phyloP scores from a whole-genome alignment of 495 filamentous ascomycete genomes.

The Cryomyces antarcticus region DNA sequence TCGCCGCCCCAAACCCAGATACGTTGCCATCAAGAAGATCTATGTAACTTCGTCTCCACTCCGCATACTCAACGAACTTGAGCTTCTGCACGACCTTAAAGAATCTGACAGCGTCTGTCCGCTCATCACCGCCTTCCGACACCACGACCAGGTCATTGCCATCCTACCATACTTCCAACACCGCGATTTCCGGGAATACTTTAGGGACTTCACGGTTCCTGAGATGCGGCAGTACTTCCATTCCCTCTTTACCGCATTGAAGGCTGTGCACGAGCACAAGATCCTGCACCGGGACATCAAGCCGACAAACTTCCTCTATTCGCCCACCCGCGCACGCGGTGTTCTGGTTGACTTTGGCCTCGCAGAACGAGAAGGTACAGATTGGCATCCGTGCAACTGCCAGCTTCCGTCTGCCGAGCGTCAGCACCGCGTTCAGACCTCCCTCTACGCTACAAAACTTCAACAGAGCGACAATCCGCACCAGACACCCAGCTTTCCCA shows the following conservation, averaged over 20 bases:
- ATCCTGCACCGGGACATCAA: conserved; percentile 98
- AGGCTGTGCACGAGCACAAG: conserved; percentile 55
- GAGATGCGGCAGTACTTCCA: conserved; percentile 81
- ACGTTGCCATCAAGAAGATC: conserved; percentile 95
- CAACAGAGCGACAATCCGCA: conserved; percentile 15
- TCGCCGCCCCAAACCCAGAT: conserved; percentile 35
- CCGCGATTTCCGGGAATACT: conserved; percentile 89
- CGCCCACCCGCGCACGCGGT: conserved; percentile 55
- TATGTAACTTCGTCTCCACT: conserved; percentile 89
- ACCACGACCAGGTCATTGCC: conserved; percentile 85
- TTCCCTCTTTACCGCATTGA: conserved; percentile 68
- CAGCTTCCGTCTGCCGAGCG: conserved; percentile 24
- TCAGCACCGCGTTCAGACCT: conserved; percentile 13
- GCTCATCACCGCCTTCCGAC: conserved; percentile 84
- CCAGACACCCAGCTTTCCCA: conserved; percentile 32
- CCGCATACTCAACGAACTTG: conserved; percentile 91
- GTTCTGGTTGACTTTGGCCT: conserved; percentile 94
- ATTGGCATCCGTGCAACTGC: conserved; percentile 56
- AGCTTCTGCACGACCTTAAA: conserved; percentile 78
- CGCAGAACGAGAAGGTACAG: conserved; percentile 60
- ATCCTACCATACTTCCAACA: conserved; percentile 91
- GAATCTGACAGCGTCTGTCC: conserved; percentile 73
- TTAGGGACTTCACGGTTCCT: conserved; percentile 59
- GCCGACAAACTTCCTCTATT: conserved; percentile 98
- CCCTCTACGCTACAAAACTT: conserved; percentile 17